These are phyloP conservation scores for Panaeolus cyanescens DNA, from an alignment of 768 basidiomycete genomes.

Conservation along the genomic window DNA sequence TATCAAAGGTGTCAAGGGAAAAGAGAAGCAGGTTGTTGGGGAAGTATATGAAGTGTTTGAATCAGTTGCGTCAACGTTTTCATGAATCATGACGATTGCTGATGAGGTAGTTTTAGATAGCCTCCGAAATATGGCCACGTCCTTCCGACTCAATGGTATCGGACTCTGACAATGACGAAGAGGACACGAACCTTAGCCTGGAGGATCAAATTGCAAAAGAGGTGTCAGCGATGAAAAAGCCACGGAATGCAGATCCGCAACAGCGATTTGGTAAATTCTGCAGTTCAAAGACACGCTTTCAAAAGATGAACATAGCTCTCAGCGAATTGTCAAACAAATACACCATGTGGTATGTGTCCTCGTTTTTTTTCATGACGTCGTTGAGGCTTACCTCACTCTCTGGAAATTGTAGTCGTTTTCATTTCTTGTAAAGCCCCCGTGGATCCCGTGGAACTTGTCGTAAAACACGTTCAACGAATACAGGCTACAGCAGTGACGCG, in stretches of 20 bases:
- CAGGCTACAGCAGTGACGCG: constrained; percentile 61
- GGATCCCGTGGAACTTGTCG: constrained; percentile 72
- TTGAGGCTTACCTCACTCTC: constrained; percentile 8
- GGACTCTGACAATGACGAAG: constrained; percentile 20
- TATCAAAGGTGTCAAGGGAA: constrained; percentile 66
- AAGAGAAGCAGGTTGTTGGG: constrained; percentile 74
- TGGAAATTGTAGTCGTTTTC: constrained; percentile 62
- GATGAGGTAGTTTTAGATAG: constrained; percentile 49
- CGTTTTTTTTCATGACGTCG: constrained; percentile 1
- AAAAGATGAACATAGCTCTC: constrained; percentile 3
- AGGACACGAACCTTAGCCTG: constrained; percentile 48
- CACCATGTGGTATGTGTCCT: constrained; percentile 61
- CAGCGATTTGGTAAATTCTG: constrained; percentile 59
- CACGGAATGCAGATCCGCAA: constrained; percentile 44
- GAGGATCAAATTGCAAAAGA: constrained; percentile 76
- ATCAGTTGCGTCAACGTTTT: constrained; percentile 44
- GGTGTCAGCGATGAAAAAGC: constrained; percentile 68
- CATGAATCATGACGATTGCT: not conserved
- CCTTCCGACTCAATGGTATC: constrained; percentile 12
- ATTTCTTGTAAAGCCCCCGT: constrained; percentile 79
- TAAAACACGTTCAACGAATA: constrained; percentile 64
- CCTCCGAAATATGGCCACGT: constrained; percentile 71
- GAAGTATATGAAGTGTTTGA: constrained; percentile 83
- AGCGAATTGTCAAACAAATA: constrained; percentile 82
- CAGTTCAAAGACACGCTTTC: not conserved